Conservation (phyloP, 2,329 filamentous ascomycete genomes). For the Botrytis sinoallii region DNA sequence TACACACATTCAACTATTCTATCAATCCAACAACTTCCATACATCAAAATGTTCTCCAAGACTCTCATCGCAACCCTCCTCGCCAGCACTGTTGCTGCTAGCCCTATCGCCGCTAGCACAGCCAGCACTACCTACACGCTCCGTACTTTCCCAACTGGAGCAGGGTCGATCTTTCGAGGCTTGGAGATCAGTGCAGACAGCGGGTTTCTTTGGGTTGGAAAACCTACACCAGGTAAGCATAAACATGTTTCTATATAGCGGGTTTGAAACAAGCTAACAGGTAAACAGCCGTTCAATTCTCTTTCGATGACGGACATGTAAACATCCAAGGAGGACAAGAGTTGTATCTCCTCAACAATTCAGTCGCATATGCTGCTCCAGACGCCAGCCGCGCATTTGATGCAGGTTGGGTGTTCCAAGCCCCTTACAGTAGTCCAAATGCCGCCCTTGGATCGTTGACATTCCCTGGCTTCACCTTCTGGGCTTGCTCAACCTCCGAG, state of each 20-base stretch:
- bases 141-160: background rate
- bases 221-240: background rate
- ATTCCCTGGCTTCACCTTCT: background rate
- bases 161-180: background rate
- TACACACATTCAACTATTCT: background rate
- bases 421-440: background rate
- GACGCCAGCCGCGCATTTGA: accelerated
- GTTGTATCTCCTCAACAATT: background rate
- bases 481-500: background rate
- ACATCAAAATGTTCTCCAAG: background rate
- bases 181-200: background rate
- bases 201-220: background rate
- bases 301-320: background rate
- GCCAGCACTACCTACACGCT: background rate
- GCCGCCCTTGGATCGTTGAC: background rate
- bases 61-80: background rate
- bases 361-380: background rate
- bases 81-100: background rate
- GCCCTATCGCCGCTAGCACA: background rate
- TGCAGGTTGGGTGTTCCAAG: background rate
- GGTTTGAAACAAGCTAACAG: background rate
- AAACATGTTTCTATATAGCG: background rate
- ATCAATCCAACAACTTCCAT: background rate
- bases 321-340: background rate
- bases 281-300: background rate